Evolutionary conservation across 495 filamentous ascomycete genomes (phyloP), one percentile per base, ranked within the genome.

Genomic region (Penicillium riverlandense): DNA sequence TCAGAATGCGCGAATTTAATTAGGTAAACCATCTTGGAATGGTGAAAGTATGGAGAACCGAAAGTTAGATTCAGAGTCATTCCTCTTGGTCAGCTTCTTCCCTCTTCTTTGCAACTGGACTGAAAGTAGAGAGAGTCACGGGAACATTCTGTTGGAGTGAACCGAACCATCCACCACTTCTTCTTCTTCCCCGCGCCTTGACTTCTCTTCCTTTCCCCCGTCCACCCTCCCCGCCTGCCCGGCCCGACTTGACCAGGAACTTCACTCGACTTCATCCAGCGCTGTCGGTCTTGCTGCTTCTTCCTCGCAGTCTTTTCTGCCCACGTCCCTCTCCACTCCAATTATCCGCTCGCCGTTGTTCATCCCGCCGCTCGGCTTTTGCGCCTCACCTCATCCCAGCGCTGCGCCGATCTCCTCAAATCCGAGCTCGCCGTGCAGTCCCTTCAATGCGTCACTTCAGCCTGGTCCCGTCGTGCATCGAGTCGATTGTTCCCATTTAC

Each of bases 371-470:
- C 22, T 22, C 22, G 22, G 27, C 22, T 42, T 8, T 33, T 11
- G 34, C 37, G 57, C 57, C 54, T 52, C 44, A 58, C 55, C 55
- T 59, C 44, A 39, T 37, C 28, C 29, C 43, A 43, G 22, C 39
- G 35, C 43, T 47, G 54, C 55, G 44, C 42, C 40, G 33, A 41
- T 39, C 35, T 30, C 27, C 15, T 27, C 16, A 34, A n/a, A 29
- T 42, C 36, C 11, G 9, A 30, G 34, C 35, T 27, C 29, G 37
- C 40, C 33, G 30, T 29, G 48, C 37, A 45, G 32, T 29, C 11
- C 37, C 45, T 61, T 61, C 57, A 58, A 61, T 61, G 57, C 39
- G 54, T 55, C 54, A 40, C 29, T 48, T 55, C 43, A 15, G 35
- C 35, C 43, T 39, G 40, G 15, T 27, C 16, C 37, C 44, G 45